Base-by-base conservation (phyloP, 306 rosid genomes). In the Trifolium subterraneum region DNA sequence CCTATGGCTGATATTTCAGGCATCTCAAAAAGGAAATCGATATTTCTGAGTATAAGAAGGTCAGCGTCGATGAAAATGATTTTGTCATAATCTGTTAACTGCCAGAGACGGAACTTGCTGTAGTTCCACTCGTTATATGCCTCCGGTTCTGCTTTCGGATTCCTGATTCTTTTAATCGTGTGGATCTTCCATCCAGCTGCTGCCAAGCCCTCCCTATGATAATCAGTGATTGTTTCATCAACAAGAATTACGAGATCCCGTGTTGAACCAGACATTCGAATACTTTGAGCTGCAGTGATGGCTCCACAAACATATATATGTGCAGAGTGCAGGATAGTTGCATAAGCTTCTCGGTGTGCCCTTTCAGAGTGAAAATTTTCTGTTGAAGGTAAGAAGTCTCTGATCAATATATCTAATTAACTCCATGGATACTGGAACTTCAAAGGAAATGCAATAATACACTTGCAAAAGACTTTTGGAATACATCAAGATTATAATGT, bases 81-180 rank as follows among this genome's bases (percentile, higher is more conserved):
- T 80, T 92, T 92, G 85, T 92, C 93, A 75, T 92, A 92, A 64
- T 87, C 88, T 25, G 98, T 90, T 78, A 90, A 82, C 84, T 88
- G 98, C 96, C 98, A 92, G 36, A 92, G 93, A 69, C 93, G 96
- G 74, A 92, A 87, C 68, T 92, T 90, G 90, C 98, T 87, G 85
- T 92, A 92, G 87, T 92, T 92, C 98, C 98, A 92, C 81, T 92
- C 98, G 13, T 92, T 92, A 79, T 92, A 92, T 12, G 96, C 92
- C 42, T 90, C 98, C 3, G 83, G 84, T 78, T 88, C 90, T 19
- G 96, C 98, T 81, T 90, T 92, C 3, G 98, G 98, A 76, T 92
- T 92, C 84, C 98, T 82, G 83, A 90, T 92, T 86, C 98, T 85
- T 74, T 87, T 74, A 74, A 90, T 92, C 22, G 88, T 84, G 68